Percentiles rank a stretch among this genome's conserved stretches.
phyloP scores from a whole-genome alignment of 2,329 filamentous ascomycete species.

The Cyphellophora attinorum region DNA sequence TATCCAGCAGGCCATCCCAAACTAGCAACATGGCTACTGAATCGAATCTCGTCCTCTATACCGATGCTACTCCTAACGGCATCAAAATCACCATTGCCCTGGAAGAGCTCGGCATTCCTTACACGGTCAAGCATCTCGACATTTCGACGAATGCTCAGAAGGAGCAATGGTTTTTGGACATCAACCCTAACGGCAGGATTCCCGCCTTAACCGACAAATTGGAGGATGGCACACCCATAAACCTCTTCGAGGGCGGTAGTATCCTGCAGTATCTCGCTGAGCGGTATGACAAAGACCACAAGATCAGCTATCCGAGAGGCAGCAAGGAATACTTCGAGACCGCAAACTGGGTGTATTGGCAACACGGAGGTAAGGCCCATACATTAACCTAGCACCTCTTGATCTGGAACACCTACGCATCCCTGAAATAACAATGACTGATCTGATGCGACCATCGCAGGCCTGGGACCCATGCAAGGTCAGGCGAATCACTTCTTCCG shows the following conservation, averaged over 20 bases:
- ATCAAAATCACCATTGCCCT: constrained; percentile 82
- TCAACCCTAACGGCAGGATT: constrained; percentile 90
- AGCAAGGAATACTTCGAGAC: constrained; percentile 68
- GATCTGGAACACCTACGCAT: constrained; percentile 35
- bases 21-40: constrained; percentile 7
- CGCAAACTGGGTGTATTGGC: constrained; percentile 69
- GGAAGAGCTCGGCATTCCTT: constrained; percentile 60
- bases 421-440: constrained; percentile 40
- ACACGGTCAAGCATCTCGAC: constrained; percentile 29
- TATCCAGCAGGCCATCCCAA: no score
- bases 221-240: constrained; percentile 61
- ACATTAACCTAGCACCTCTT: constrained; percentile 38
- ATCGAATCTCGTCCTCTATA: constrained; percentile 65
- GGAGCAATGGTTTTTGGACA: constrained; percentile 76
- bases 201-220: constrained; percentile 41
- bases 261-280: constrained; percentile 80
- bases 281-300: constrained; percentile 71
- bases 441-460: constrained; percentile 47
- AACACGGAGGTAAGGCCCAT: constrained; percentile 49
- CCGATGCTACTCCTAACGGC: constrained; percentile 74
- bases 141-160: constrained; percentile 64
- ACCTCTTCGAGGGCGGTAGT: constrained; percentile 72
- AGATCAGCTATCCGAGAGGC: constrained; percentile 67
- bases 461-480: constrained; percentile 69
- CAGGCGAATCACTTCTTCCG: constrained; percentile 77